Evolutionary conservation across 345 rosid species (phyloP).

Genomic region (Geranium rotundifolium): DNA sequence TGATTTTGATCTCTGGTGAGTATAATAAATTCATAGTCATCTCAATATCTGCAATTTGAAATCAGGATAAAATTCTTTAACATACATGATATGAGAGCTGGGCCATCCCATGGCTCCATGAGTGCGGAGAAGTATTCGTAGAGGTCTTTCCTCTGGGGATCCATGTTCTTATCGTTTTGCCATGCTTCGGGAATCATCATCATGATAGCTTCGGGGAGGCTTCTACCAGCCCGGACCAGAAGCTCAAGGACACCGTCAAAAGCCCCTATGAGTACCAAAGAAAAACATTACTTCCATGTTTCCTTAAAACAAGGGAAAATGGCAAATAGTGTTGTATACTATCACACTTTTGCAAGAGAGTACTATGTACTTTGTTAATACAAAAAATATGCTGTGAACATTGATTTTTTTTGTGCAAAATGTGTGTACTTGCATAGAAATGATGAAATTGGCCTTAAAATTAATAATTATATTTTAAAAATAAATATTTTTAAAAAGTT

Average conservation of each 20-base stretch:
- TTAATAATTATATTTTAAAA: no score
- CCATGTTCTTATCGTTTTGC: conserved; percentile 98
- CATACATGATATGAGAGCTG: conserved; percentile 95
- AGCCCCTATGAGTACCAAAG: conserved; percentile 43
- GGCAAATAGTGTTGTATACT: no score
- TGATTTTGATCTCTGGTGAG: not conserved
- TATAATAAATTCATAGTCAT: no score
- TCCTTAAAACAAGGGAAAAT: no score
- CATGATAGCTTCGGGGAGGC: conserved; percentile 99
- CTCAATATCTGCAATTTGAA: not conserved
- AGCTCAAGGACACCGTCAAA: conserved; percentile 99
- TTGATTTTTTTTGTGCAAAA: no score
- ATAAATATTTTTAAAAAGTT: no score
- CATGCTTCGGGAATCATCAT: conserved; percentile 99
- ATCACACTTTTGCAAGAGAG: no score
- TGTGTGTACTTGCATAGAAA: no score
- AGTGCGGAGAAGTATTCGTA: conserved; percentile 90
- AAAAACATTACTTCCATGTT: not conserved
- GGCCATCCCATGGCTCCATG: conserved; percentile 99
- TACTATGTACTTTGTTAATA: no score
- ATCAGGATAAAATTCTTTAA: conserved; percentile 7
- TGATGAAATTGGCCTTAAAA: no score
- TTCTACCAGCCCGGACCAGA: conserved; percentile 95
- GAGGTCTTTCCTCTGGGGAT: conserved; percentile 63
- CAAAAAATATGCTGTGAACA: no score